Evolutionary conservation across 1,284 basidiomycete species (phyloP), one percentile per base, ranked within the genome.

Genomic region (Ceratobasidium papillatum): DNA sequence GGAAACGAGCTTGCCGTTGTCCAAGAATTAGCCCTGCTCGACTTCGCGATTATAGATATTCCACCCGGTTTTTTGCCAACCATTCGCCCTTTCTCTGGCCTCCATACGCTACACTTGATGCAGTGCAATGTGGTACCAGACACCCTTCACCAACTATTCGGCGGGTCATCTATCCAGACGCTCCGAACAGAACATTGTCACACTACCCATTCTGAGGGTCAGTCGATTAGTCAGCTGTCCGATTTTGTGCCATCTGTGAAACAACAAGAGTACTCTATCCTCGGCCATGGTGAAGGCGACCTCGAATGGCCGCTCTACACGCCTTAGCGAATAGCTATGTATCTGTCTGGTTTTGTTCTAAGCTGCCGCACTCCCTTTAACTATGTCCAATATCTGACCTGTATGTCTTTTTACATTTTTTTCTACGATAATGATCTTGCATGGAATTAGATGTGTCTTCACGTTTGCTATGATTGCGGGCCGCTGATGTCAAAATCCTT

Each of bases 261-360:
- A 19, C 5, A 34, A 9, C 27, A 30, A 27, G 30, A 34, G 11
- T 58, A 58, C 30, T 36, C 32, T 8, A 9, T 19, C 12, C 30
- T 58, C 4, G 32, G 54, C n/a, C 14, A 34, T 2, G 54, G 54
- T 14, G 54, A 58, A 19, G 54, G 32, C 1, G 54, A 58, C 19
- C 54, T 58, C 17, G 54, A 58, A 58, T 58, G 54, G 54, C 54
- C 54, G 7, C 19, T 58, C 34, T 47, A 47, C 19, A 47, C 19
- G 19, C 45, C 45, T 3, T 47, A 7, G 14, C 14, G 14, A 14
- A 41, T 14, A 14, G 38, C 7, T 7, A 41, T 14, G 7, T 14
- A 5, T 41, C 14, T 41, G 38, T 41, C 38, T 41, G 7, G 38
- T 41, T 14, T 7, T 3, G 45, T 47, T 19, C 8, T 47, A 47